Evolutionary conservation across 306 rosid species (phyloP).

Genomic region (Inga oerstediana): DNA sequence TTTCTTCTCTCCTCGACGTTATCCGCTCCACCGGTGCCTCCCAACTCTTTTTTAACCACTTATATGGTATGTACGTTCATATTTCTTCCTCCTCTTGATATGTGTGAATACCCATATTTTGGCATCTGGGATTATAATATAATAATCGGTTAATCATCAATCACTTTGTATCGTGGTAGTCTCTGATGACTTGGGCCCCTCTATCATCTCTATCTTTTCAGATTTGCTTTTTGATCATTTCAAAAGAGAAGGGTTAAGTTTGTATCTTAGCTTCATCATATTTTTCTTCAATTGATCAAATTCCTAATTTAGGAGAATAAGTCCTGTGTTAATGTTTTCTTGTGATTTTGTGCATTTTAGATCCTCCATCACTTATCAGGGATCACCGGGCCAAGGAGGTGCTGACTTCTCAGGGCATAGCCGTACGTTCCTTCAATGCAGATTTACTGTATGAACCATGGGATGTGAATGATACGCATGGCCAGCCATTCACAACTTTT

Average conservation of each 20-base stretch:
- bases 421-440: conserved; percentile 86
- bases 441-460: conserved; percentile 97
- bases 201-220: conserved; percentile 15
- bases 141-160: neutral
- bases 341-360: conserved; percentile 48
- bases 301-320: conserved; percentile 19
- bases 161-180: conserved; percentile 4
- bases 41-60: conserved; percentile 91
- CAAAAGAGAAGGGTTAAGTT: neutral
- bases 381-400: conserved; percentile 92
- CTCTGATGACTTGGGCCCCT: conserved; percentile 1
- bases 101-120: neutral
- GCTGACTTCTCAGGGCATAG: conserved; percentile 75
- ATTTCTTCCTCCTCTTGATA: neutral
- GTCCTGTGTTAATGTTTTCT: conserved; percentile 5
- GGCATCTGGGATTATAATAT: neutral
- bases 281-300: neutral
- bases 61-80: conserved; percentile 81
- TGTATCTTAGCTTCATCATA: conserved; percentile 9
- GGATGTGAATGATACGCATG: conserved; percentile 89
- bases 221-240: conserved; percentile 18
- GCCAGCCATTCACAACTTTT: conserved; percentile 87
- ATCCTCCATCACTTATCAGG: conserved; percentile 91
- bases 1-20: conserved; percentile 84
- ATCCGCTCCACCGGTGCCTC: conserved; percentile 84